Base-by-base conservation (phyloP, 2,329 filamentous ascomycete species). In the Colletotrichum limetticola region DNA sequence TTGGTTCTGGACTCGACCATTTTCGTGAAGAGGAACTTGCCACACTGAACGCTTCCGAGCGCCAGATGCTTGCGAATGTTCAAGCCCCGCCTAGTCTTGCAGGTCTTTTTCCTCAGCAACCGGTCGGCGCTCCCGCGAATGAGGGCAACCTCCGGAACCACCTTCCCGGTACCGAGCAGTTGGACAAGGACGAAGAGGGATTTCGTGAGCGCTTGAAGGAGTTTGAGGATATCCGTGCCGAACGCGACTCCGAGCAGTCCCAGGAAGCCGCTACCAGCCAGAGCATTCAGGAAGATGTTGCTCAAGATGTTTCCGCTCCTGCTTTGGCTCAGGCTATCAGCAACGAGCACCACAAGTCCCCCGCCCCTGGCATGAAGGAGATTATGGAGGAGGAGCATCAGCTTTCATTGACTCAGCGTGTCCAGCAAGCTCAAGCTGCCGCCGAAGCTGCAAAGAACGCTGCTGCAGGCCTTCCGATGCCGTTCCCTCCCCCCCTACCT, bases 351-450 rank as follows among this genome's bases (percentile, higher is more conserved):
- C 52, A 46, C 56, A 28, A 62, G 55, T 61, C 53, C 52, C 30
- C 67, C 57, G 9, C 67, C 42, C 26, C 77, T 76, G 68, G 37
- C 62, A 74, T 72, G 4, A 72, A 72, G 59, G 68, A 66, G 30
- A 74, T 74, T 16, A 78, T 77, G 63, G 66, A 74, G 59, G 74
- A 77, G 70, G 62, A 75, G 37, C 67, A 75, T 14, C 62, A 75
- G 24, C 87, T 95, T 16, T 95, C 94, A 59, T 85, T 97, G 67
- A 95, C 94, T 5, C 92, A 97, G 80, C 94, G 96, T 82, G 94
- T 97, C 0, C 93, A 95, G 82, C 93, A 95, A 82, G 92, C 95
- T 42, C 87, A 88, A 76, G 86, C 86, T 53, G 85, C 85, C 52
- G 85, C 84, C 7, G 82, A 82, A 5, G 79, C 78, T 11, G 78